Conservation (phyloP, 768 basidiomycete species). For the Glaciozyma antarctica region DNA sequence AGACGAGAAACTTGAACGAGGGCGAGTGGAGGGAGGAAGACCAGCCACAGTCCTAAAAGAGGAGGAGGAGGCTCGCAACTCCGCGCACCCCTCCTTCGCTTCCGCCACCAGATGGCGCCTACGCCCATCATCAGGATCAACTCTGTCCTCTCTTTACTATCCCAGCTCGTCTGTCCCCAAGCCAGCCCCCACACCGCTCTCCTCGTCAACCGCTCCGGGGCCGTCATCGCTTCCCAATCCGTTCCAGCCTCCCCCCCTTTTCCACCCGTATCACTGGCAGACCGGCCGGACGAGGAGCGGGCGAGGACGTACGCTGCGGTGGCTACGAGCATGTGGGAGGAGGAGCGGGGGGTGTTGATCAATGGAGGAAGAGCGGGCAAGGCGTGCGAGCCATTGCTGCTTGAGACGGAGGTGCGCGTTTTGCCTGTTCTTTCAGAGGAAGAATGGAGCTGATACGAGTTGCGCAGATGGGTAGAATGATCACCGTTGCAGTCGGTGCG, state of each 20-base stretch:
- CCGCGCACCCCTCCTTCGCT: neutral
- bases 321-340: conserved; percentile 14
- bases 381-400: conserved; percentile 7
- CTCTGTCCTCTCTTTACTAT: conserved; percentile 6
- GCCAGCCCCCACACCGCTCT: conserved; percentile 21
- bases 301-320: conserved; percentile 21
- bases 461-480: conserved; percentile 22
- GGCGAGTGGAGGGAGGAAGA: neutral
- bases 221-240: conserved; percentile 14
- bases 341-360: neutral
- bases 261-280: neutral
- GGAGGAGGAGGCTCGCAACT: neutral
- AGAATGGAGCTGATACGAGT: neutral
- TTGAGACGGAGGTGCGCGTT: conserved; percentile 22
- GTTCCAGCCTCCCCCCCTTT: neutral
- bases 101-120: too few species aligned
- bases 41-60: neutral
- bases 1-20: neutral
- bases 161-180: neutral
- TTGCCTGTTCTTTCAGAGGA: too few species aligned
- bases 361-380: neutral
- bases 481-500: neutral
- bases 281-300: conserved; percentile 10
- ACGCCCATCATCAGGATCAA: conserved; percentile 1
- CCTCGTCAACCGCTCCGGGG: conserved; percentile 6